phyloP scores from a whole-genome alignment of 441 rosid genomes.

The Theobroma grandiflorum region DNA sequence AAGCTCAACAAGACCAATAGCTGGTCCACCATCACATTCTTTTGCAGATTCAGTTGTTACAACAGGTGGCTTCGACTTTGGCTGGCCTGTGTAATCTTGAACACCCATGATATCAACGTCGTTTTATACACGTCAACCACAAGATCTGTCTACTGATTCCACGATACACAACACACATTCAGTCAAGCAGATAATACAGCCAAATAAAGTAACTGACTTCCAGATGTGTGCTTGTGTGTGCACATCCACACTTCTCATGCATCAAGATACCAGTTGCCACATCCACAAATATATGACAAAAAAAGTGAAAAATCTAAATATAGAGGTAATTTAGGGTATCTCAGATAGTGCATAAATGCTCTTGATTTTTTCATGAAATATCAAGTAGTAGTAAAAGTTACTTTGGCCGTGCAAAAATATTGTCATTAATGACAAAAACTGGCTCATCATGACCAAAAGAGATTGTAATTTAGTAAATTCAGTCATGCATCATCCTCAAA shows the following conservation, averaged over 20 bases:
- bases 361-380: not conserved
- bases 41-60: slow-evolving; percentile 62
- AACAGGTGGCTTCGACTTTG: slow-evolving; percentile 50
- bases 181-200: slow-evolving; percentile 9
- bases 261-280: slow-evolving; percentile 6
- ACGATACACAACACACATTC: not conserved
- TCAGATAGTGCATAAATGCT: not conserved
- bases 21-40: slow-evolving; percentile 54
- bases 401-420: not conserved
- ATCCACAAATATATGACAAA: not conserved
- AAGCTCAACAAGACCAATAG: slow-evolving; percentile 68
- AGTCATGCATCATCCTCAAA: no score
- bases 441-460: no score
- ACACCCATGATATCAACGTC: slow-evolving; percentile 39
- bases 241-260: not conserved
- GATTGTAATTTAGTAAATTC: no score
- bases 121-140: not conserved
- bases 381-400: not conserved
- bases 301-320: not conserved
- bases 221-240: not conserved
- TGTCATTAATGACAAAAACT: no score
- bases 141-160: not conserved
- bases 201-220: not conserved
- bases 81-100: slow-evolving; percentile 30
- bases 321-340: not conserved